phyloP scores from a whole-genome alignment of 805 yeast species.

The Metschnikowia matae region DNA sequence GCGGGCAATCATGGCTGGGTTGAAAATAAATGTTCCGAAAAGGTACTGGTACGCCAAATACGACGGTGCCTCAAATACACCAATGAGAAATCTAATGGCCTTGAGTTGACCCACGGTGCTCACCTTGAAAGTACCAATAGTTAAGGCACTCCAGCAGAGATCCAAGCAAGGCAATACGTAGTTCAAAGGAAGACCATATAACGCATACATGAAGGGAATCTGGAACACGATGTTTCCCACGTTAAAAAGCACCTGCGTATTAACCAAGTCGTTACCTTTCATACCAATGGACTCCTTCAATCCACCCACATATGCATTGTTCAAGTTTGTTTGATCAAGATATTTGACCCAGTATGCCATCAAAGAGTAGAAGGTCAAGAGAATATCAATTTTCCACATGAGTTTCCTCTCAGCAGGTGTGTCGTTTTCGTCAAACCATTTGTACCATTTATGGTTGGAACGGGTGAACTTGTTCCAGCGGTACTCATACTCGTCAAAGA shows the following conservation, averaged over 20 bases:
- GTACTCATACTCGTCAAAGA: conserved; percentile 37
- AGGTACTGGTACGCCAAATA: conserved; percentile 26
- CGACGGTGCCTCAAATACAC: conserved; percentile 25
- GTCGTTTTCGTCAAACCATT: conserved; percentile 27
- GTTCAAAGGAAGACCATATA: conserved; percentile 22
- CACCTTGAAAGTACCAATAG: conserved; percentile 20
- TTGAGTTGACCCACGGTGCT: conserved; percentile 19
- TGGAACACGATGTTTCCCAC: conserved; percentile 26
- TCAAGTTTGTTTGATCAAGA: conserved; percentile 22
- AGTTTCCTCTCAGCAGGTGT: conserved; percentile 28
- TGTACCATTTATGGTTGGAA: conserved; percentile 22
- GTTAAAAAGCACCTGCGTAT: conserved; percentile 23
- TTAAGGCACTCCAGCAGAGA: conserved; percentile 22
- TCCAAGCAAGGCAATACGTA: conserved; percentile 21
- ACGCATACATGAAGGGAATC: conserved; percentile 23
- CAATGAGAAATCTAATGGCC: conserved; percentile 24
- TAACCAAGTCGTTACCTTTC: conserved; percentile 27
- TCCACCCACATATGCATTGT: conserved; percentile 27
- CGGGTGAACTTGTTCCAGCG: conserved; percentile 18
- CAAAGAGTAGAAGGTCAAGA: conserved; percentile 24
- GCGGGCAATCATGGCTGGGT: conserved; percentile 22
- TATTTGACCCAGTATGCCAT: conserved; percentile 33
- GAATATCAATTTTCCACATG: conserved; percentile 27
- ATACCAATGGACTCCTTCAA: conserved; percentile 21
- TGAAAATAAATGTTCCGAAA: conserved; percentile 24